A percentile compares a stretch with the other conserved stretches of the same genome.
Evolutionary conservation across 495 filamentous ascomycete genomes (phyloP).

Genomic region (Penicillium subrubescens): DNA sequence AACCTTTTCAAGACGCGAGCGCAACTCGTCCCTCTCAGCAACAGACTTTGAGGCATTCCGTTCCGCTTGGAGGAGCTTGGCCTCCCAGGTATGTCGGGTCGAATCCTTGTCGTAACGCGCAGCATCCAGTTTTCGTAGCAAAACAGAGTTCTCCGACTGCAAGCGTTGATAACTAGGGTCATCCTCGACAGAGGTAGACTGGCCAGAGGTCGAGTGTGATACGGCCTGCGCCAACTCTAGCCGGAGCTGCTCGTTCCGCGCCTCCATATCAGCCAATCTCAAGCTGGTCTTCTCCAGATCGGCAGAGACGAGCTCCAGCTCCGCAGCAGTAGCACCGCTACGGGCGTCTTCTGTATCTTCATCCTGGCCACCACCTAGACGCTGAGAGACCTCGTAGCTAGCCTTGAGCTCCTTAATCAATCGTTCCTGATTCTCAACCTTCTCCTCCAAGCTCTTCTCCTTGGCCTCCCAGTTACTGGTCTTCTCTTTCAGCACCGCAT

Average conservation of each 20-base stretch:
- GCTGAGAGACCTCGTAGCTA: slow-evolving; percentile 93
- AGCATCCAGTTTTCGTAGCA: slow-evolving; percentile 84
- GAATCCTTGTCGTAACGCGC: slow-evolving; percentile 79
- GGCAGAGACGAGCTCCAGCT: slow-evolving; percentile 88
- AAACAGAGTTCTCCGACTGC: slow-evolving; percentile 86
- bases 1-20: slow-evolving; percentile 81
- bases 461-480: slow-evolving; percentile 95
- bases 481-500: slow-evolving; percentile 90
- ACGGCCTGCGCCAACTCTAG: slow-evolving; percentile 87
- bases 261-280: slow-evolving; percentile 87
- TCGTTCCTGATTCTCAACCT: slow-evolving; percentile 90
- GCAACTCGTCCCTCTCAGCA: slow-evolving; percentile 76
- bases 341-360: slow-evolving; percentile 60
- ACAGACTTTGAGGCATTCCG: slow-evolving; percentile 50
- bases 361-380: slow-evolving; percentile 71
- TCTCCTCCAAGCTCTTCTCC: slow-evolving; percentile 88
- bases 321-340: slow-evolving; percentile 74
- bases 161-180: slow-evolving; percentile 84
- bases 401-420: slow-evolving; percentile 93
- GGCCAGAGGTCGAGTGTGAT: slow-evolving; percentile 67
- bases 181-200: slow-evolving; percentile 66
- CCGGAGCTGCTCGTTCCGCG: slow-evolving; percentile 89
- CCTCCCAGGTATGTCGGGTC: slow-evolving; percentile 70
- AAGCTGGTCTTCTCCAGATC: slow-evolving; percentile 89
- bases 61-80: slow-evolving; percentile 58